A percentile compares a stretch with the other conserved stretches of the same genome.
These are phyloP conservation scores for Halophytophthora batemanensis DNA, from an alignment of 352 stramenopile genomes.

Conservation along the genomic window DNA sequence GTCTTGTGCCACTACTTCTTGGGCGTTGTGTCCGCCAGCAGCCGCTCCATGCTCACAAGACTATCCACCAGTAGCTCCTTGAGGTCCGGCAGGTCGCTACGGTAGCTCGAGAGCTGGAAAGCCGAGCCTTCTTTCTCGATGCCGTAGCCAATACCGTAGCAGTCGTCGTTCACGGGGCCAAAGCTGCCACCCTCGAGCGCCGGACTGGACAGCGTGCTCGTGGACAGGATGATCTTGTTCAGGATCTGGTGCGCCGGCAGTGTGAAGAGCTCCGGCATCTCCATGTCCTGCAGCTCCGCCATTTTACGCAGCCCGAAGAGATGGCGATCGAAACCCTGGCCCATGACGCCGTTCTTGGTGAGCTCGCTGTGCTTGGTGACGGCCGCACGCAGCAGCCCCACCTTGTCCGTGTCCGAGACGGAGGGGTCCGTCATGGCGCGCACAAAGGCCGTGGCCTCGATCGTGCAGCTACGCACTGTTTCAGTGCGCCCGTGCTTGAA, in stretches of 20 bases:
- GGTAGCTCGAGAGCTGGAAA: constrained; percentile 87
- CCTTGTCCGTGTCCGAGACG: constrained; percentile 58
- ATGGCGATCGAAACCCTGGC: constrained; percentile 87
- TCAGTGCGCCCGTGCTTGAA: constrained; percentile 91
- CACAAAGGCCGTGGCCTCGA: constrained; percentile 79
- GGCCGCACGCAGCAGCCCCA: constrained; percentile 51
- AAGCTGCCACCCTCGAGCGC: constrained; percentile 88
- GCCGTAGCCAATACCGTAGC: constrained; percentile 89
- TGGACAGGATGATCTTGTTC: constrained; percentile 90
- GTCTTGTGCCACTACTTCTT: constrained; percentile 19
- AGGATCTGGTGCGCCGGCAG: constrained; percentile 75
- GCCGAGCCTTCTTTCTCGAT: constrained; percentile 81
- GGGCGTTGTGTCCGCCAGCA: constrained; percentile 43
- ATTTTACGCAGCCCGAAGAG: constrained; percentile 80
- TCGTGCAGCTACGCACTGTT: constrained; percentile 87
- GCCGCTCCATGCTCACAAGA: constrained; percentile 62
- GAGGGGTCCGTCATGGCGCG: constrained; percentile 60
- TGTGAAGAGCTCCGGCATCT: constrained; percentile 75
- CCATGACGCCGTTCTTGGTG: constrained; percentile 90
- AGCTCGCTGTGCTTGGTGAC: constrained; percentile 88
- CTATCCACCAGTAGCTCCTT: constrained; percentile 74
- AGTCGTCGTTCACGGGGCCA: constrained; percentile 85
- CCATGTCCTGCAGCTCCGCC: constrained; percentile 51
- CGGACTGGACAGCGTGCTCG: constrained; percentile 83
- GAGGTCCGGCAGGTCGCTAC: constrained; percentile 68